A percentile compares a stretch with the other conserved stretches of the same genome.
Evolutionary conservation across 2,329 filamentous ascomycete species (phyloP).

Genomic region (Rosellinia necatrix): DNA sequence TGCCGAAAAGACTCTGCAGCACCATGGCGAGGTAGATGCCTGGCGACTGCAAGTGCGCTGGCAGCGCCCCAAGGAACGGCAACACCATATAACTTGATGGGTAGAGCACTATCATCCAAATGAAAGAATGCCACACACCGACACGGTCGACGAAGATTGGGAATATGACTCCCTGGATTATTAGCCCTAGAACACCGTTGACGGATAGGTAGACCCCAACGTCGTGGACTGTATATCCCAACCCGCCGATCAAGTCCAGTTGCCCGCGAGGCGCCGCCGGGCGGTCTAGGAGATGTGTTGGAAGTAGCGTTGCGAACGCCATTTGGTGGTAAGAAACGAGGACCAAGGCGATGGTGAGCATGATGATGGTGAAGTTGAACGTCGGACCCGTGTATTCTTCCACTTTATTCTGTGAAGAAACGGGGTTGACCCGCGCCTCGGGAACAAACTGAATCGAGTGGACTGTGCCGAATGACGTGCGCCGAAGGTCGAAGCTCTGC

Average conservation of each 20-base stretch:
- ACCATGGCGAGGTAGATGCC: conserved; percentile 70
- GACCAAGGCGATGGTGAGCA: conserved; percentile 48
- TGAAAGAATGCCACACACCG: conserved; percentile 70
- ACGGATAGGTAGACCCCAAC: conserved; percentile 71
- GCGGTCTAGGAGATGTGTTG: conserved; percentile 49
- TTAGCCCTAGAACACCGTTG: conserved; percentile 72
- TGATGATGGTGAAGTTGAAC: conserved; percentile 48
- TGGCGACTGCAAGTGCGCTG: conserved; percentile 55
- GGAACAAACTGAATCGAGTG: conserved; percentile 45
- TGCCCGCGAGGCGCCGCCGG: conserved; percentile 36
- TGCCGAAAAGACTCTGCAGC: conserved; percentile 69
- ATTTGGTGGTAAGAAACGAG: conserved; percentile 53
- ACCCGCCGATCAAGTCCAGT: conserved; percentile 59
- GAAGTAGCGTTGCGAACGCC: conserved; percentile 49
- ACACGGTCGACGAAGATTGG: conserved; percentile 65
- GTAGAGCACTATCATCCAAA: conserved; percentile 67
- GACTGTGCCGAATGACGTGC: conserved; percentile 49
- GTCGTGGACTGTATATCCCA: conserved; percentile 68
- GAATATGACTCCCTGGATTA: conserved; percentile 75
- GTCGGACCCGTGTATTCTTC: conserved; percentile 36
- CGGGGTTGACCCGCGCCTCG: conserved; percentile 15
- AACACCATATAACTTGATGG: conserved; percentile 71
- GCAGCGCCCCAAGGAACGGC: conserved; percentile 67
- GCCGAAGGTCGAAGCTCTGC: conserved; percentile 44
- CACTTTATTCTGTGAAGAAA: conserved; percentile 8